These are phyloP conservation scores for Leccinum obscurum DNA, from an alignment of 768 basidiomycete species.

Conservation along the genomic window DNA sequence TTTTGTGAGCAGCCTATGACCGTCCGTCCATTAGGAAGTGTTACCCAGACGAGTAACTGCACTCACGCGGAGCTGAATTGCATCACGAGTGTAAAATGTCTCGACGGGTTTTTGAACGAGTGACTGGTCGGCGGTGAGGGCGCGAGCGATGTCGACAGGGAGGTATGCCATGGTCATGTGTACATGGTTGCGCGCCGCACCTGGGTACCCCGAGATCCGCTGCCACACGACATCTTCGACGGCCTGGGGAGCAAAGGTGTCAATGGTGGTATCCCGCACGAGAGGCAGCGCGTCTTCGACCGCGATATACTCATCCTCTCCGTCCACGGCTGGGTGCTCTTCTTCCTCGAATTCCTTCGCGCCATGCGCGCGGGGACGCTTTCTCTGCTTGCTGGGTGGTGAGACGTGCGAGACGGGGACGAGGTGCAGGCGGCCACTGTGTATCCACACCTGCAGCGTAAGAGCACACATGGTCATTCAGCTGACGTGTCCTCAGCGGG, in stretches of 20 bases:
- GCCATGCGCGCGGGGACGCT: slow-evolving; percentile 45
- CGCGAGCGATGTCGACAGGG: slow-evolving; percentile 76
- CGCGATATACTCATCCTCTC: slow-evolving; percentile 53
- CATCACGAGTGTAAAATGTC: slow-evolving; percentile 95
- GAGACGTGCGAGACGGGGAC: slow-evolving; percentile 80
- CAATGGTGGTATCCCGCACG: slow-evolving; percentile 50
- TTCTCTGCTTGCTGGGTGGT: slow-evolving; percentile 54
- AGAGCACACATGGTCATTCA: slow-evolving; percentile 30
- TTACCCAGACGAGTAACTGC: neutral
- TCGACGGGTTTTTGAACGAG: slow-evolving; percentile 88
- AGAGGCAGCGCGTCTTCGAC: slow-evolving; percentile 62
- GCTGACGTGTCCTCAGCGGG: slow-evolving; percentile 29
- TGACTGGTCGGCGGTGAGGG: slow-evolving; percentile 58
- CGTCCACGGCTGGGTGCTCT: slow-evolving; percentile 38
- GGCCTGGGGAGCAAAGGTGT: slow-evolving; percentile 58
- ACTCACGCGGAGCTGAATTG: slow-evolving; percentile 81
- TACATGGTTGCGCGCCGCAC: slow-evolving; percentile 58
- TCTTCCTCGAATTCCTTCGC: slow-evolving; percentile 53
- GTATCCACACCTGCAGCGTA: slow-evolving; percentile 84
- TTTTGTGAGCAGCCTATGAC: slow-evolving; percentile 78
- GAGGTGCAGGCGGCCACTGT: slow-evolving; percentile 79
- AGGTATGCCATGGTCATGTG: slow-evolving; percentile 81
- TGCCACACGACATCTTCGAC: slow-evolving; percentile 71
- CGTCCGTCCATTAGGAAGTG: slow-evolving; percentile 7
- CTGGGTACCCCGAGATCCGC: slow-evolving; percentile 78